Base-by-base conservation (phyloP, 2,329 filamentous ascomycete genomes). In the Stachybotrys echinatus region DNA sequence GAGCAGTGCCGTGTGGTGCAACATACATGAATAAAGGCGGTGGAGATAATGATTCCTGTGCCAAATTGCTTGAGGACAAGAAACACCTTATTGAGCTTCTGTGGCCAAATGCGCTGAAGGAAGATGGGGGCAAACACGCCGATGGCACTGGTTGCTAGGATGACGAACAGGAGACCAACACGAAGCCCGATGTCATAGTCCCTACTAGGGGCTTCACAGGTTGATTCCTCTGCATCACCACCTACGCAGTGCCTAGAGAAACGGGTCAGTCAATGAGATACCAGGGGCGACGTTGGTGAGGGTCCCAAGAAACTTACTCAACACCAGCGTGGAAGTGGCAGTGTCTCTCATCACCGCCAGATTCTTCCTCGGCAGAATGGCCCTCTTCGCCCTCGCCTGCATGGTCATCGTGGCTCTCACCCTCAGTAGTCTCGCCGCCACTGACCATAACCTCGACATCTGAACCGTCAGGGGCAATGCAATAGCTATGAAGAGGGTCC, bases 251-350 rank as follows among this genome's bases (percentile, higher is more conserved):
- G 80, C 54, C 76, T 75, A 65, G 6, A 48, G 6, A 23, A 20
- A 37, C n/a, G 8, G 19, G 18, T 51, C 18, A 55, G 55, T 52
- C 27, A 48, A 19, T 5, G n/a, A 17, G 40, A 44, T 37, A 20
- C n/a, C n/a, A n/a, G n/a, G n/a, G n/a, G n/a, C n/a, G n/a, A n/a
- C n/a, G n/a, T n/a, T n/a, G n/a, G n/a, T n/a, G n/a, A n/a, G n/a
- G n/a, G n/a, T n/a, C n/a, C n/a, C n/a, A n/a, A n/a, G n/a, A n/a
- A 8, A 50, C 83, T 67, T 70, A 88, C 85, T 89, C 84, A 20
- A 90, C 83, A 37, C 86, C 86, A 10, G 85, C 85, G 57, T 91
- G 87, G 65, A 86, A 88, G 61, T 91, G 87, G 57, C 58, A 60
- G 38, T 59, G 48, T 20, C 48, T 46, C 45, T 48, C 45, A 4